Conservation (phyloP, 345 rosid genomes). For the Sisymbrium altissimum region DNA sequence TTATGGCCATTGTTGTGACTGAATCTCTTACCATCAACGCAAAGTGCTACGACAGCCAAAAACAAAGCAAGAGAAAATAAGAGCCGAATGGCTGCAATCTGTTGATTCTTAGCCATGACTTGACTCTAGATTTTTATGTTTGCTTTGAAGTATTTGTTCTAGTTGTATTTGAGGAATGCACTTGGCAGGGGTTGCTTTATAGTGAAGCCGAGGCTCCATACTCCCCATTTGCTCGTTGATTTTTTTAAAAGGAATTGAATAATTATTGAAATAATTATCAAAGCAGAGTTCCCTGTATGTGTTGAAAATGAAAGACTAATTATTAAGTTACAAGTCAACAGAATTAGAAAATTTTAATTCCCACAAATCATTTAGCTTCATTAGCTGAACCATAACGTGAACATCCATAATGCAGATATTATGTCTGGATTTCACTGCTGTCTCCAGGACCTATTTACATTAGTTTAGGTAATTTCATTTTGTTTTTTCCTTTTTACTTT, state of each 20-base stretch:
- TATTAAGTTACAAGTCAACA: slow-evolving; percentile 30
- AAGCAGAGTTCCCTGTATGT: slow-evolving; percentile 30
- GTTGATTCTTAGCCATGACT: slow-evolving; percentile 14
- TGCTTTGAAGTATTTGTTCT: not conserved
- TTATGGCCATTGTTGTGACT: not conserved
- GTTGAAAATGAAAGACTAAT: slow-evolving; percentile 31
- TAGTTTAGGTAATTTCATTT: not conserved
- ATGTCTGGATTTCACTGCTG: not conserved
- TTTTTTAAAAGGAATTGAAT: not conserved
- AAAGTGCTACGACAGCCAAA: slow-evolving; percentile 14
- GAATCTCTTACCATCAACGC: slow-evolving; percentile 26
- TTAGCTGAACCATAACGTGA: slow-evolving; percentile 33
- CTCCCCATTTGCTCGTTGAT: slow-evolving; percentile 7
- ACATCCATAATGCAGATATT: slow-evolving; percentile 15
- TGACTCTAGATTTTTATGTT: not conserved
- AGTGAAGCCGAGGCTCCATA: not conserved
- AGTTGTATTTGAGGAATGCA: slow-evolving; percentile 13
- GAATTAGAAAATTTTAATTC: not conserved
- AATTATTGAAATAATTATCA: slow-evolving; percentile 8
- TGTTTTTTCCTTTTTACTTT: not conserved
- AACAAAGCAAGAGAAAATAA: slow-evolving; percentile 13
- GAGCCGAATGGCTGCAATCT: not conserved
- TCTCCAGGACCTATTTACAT: not conserved
- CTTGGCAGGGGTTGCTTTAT: slow-evolving; percentile 24
- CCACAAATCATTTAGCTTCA: slow-evolving; percentile 22